Conservation (phyloP, 164 flowering plant genomes). For the Warburgia ugandensis region DNA sequence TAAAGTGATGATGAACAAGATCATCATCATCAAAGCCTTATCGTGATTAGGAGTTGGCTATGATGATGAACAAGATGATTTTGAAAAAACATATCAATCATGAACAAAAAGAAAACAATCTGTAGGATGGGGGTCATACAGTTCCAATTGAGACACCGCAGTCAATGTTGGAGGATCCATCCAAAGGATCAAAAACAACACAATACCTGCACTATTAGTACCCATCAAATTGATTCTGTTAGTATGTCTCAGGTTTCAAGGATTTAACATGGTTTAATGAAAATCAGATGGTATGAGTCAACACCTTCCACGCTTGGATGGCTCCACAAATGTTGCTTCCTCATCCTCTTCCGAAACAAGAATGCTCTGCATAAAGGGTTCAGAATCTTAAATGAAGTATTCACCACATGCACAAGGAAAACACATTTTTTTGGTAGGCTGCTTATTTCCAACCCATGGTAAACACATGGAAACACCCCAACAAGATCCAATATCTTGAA, state of each 20-base stretch:
- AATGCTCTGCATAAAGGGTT: slow-evolving; percentile 44
- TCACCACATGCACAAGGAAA: background rate
- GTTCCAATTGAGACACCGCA: slow-evolving; percentile 99
- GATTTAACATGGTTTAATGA: background rate
- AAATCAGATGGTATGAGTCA: slow-evolving; percentile 11
- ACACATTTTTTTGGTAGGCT: no score
- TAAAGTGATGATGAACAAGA: no score
- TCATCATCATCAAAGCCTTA: no score
- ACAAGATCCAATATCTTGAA: no score
- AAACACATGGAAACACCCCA: no score
- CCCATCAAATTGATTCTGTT: background rate
- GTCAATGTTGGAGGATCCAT: slow-evolving; percentile 98
- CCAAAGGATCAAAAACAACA: slow-evolving; percentile 94
- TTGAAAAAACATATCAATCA: background rate
- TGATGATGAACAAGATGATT: no score
- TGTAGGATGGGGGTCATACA: slow-evolving; percentile 31
- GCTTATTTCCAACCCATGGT: no score
- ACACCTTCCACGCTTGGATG: slow-evolving; percentile 78
- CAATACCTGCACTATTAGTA: slow-evolving; percentile 46
- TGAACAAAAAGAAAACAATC: background rate
- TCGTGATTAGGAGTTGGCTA: no score
- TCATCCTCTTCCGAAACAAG: slow-evolving; percentile 99
- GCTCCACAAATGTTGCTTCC: slow-evolving; percentile 84
- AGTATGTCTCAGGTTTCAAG: background rate
- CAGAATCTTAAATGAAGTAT: background rate